Conservation (phyloP, 31 red algal genomes). For the Odonthalia washingtoniensis region DNA sequence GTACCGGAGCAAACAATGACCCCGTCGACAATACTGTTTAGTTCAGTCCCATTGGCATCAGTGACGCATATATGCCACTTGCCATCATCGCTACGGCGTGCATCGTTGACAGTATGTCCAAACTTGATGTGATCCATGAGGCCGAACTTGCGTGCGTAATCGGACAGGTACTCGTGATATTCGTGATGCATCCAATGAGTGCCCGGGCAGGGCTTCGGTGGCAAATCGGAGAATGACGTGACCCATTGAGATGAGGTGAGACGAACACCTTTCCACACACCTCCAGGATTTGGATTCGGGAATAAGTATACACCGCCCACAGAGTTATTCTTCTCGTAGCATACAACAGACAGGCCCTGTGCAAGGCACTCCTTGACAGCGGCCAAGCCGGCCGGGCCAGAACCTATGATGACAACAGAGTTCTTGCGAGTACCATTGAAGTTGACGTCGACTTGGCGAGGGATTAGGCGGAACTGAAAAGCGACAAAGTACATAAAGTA, state of each 20-base stretch:
- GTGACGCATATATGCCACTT: neutral
- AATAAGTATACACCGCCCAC: neutral
- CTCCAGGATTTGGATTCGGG: neutral
- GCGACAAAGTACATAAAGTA: too few species aligned
- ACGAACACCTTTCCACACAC: neutral
- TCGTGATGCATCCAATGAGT: neutral
- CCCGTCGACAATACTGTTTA: neutral
- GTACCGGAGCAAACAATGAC: neutral
- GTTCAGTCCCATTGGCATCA: neutral
- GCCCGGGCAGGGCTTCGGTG: neutral
- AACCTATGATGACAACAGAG: neutral
- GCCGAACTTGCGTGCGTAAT: neutral
- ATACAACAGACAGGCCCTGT: neutral
- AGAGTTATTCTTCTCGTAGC: neutral
- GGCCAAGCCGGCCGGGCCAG: neutral
- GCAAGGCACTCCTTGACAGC: neutral
- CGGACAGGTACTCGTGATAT: neutral
- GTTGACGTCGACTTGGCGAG: too few species aligned
- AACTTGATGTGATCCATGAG: neutral
- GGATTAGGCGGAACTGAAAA: too few species aligned
- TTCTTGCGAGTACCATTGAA: too few species aligned
- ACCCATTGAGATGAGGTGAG: conserved; percentile 10
- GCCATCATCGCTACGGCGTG: neutral
- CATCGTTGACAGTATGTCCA: neutral
- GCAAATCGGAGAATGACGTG: conserved; percentile 8